Conservation (phyloP, 371 early-diverging fungal species). For the Conidiobolus incongruus region DNA sequence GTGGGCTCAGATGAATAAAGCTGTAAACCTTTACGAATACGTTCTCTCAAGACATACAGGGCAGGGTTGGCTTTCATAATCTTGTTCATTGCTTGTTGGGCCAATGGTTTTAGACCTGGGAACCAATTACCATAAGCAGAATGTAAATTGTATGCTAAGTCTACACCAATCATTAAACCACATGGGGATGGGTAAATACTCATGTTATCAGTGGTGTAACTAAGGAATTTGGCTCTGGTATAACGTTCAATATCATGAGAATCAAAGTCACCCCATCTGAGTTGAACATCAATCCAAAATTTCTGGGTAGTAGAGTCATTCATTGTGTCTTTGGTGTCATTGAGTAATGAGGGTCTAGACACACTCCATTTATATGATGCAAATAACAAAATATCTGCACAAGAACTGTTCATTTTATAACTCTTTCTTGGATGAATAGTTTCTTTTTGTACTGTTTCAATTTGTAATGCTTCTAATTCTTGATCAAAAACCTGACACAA, state of each 20-base stretch:
- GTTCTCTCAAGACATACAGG: conserved; percentile 90
- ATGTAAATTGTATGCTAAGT: conserved; percentile 89
- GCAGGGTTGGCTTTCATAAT: conserved; percentile 98
- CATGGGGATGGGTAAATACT: conserved; percentile 95
- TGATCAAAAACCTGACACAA: conserved; percentile 92
- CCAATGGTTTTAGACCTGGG: conserved; percentile 93
- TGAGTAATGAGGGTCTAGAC: conserved; percentile 79
- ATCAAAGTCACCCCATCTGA: conserved; percentile 98
- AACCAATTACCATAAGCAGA: conserved; percentile 85
- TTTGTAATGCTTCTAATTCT: conserved; percentile 90
- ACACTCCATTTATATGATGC: conserved; percentile 96
- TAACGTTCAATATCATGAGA: conserved; percentile 96
- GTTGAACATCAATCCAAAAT: conserved; percentile 96
- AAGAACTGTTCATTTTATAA: conserved; percentile 90
- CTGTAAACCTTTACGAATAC: conserved; percentile 95
- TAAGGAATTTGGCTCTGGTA: conserved; percentile 93
- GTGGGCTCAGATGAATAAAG: conserved; percentile 96
- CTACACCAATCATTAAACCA: conserved; percentile 91
- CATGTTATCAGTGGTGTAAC: conserved; percentile 94
- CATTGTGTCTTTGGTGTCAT: conserved; percentile 76
- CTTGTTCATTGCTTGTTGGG: conserved; percentile 92
- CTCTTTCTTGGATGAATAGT: conserved; percentile 96
- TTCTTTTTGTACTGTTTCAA: conserved; percentile 97
- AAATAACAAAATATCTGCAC: conserved; percentile 87
- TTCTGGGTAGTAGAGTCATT: conserved; percentile 90